Evolutionary conservation across 768 basidiomycete genomes (phyloP).

Genomic region (Russula brevipes): DNA sequence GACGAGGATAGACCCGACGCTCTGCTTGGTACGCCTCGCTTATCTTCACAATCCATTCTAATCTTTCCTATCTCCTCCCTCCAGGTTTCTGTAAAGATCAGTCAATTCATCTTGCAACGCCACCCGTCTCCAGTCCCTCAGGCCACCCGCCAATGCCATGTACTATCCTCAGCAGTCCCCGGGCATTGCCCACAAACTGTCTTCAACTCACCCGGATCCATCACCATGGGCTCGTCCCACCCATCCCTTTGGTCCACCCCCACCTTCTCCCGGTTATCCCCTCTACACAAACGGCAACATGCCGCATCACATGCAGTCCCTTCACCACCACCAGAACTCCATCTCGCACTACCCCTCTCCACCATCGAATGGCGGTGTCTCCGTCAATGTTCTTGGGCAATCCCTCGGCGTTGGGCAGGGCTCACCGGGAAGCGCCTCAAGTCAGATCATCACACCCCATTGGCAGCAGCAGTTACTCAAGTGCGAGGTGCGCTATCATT

Average conservation of each 20-base stretch:
- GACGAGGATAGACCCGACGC: no score
- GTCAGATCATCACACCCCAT: conserved; percentile 69
- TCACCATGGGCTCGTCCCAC: conserved; percentile 58
- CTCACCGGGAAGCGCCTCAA: conserved; percentile 31
- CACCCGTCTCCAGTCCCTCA: not conserved
- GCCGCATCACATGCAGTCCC: conserved; percentile 39
- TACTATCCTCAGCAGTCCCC: conserved; percentile 84
- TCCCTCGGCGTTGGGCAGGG: conserved; percentile 23
- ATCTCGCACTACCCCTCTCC: conserved; percentile 75
- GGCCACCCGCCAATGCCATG: conserved; percentile 49
- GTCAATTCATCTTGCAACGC: conserved; percentile 22
- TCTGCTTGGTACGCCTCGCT: conserved; percentile 7
- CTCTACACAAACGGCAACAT: conserved; percentile 68
- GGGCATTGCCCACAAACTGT: conserved; percentile 70
- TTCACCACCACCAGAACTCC: conserved; percentile 78
- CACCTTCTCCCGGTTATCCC: conserved; percentile 71
- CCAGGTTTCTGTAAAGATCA: conserved; percentile 9
- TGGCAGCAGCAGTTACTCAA: conserved; percentile 95
- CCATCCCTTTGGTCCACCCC: conserved; percentile 52
- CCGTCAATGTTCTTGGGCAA: conserved; percentile 25
- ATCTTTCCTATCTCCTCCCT: not conserved
- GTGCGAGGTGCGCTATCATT: conserved; percentile 66
- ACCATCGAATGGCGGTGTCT: conserved; percentile 40
- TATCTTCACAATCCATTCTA: not conserved
- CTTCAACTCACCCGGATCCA: conserved; percentile 65